phyloP scores from a whole-genome alignment of 2,329 filamentous ascomycete genomes.

The Talaromyces sp. region DNA sequence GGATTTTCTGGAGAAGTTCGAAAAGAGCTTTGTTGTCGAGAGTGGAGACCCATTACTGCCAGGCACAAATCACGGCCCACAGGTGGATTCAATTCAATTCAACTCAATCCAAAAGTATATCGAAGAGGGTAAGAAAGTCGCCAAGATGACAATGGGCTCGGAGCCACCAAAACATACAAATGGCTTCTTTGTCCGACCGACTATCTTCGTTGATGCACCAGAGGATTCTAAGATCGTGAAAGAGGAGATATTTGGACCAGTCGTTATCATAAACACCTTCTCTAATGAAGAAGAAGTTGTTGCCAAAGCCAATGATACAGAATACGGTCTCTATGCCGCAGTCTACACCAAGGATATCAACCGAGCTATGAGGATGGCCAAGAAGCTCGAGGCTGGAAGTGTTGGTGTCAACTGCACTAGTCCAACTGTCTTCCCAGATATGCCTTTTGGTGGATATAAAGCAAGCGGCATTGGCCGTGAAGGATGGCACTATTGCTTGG shows the following conservation, averaged over 20 bases:
- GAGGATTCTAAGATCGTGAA: constrained; percentile 70
- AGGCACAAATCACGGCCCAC: constrained; percentile 82
- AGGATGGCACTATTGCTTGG: constrained; percentile 16
- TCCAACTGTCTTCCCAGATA: constrained; percentile 62
- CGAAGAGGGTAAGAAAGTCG: constrained; percentile 66
- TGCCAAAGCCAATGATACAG: constrained; percentile 69
- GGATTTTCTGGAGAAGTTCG: constrained; percentile 71
- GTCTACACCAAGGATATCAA: constrained; percentile 76
- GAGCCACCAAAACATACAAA: constrained; percentile 69
- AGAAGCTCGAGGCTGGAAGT: constrained; percentile 66
- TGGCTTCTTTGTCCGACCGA: constrained; percentile 86
- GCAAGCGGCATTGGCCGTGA: constrained; percentile 18
- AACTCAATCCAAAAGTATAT: constrained; percentile 81
- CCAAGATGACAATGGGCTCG: constrained; percentile 65
- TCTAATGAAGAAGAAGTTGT: constrained; percentile 72
- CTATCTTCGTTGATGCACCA: constrained; percentile 76
- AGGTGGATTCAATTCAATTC: constrained; percentile 79
- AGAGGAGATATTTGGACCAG: constrained; percentile 81
- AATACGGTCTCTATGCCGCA: constrained; percentile 73
- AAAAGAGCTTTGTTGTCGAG: constrained; percentile 7
- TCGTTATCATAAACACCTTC: constrained; percentile 74
- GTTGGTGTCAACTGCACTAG: constrained; percentile 66
- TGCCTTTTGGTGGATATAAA: constrained; percentile 41
- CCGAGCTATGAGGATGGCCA: constrained; percentile 74
- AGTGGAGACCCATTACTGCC: constrained; percentile 51